These are phyloP conservation scores for Alternaria atra DNA, from an alignment of 2,329 filamentous ascomycete genomes.

Conservation along the genomic window DNA sequence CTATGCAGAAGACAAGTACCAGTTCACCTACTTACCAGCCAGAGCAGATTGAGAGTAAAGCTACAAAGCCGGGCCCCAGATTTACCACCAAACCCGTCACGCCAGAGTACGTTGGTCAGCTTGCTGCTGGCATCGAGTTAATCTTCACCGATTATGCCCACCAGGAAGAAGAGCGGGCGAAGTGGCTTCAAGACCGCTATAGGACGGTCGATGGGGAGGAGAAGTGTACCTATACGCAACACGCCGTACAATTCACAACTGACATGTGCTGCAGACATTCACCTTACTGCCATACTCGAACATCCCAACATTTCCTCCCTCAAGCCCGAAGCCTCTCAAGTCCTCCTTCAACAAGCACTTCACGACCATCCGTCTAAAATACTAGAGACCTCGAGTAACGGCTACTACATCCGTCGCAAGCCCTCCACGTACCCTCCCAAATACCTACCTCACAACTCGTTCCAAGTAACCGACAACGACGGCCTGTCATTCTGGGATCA, in stretches of 20 bases:
- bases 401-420: conserved; percentile 42
- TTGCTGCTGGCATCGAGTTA: conserved; percentile 44
- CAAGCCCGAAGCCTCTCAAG: conserved; percentile 44
- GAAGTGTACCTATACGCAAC: conserved; percentile 28
- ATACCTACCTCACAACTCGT: conserved; percentile 40
- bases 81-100: conserved; percentile 32
- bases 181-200: conserved; percentile 40
- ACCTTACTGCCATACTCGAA: conserved; percentile 44
- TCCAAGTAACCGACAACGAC: conserved; percentile 36
- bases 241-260: neutral
- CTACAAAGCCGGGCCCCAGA: conserved; percentile 25
- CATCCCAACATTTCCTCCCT: conserved; percentile 40
- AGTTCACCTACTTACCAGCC: conserved; percentile 24
- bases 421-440: conserved; percentile 42
- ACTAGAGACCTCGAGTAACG: conserved; percentile 37
- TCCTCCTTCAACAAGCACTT: conserved; percentile 40
- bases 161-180: conserved; percentile 34
- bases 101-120: conserved; percentile 40
- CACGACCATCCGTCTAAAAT: conserved; percentile 24
- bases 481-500: conserved; percentile 48
- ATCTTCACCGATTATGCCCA: conserved; percentile 51
- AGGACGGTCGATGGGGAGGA: conserved; percentile 35
- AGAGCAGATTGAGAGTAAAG: conserved; percentile 19
- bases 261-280: conserved; percentile 34
- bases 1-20: conserved; percentile 36